A percentile compares a stretch with the other conserved stretches of the same genome.
Conservation (phyloP, 164 flowering plant species). For the Stephania cephalantha region DNA sequence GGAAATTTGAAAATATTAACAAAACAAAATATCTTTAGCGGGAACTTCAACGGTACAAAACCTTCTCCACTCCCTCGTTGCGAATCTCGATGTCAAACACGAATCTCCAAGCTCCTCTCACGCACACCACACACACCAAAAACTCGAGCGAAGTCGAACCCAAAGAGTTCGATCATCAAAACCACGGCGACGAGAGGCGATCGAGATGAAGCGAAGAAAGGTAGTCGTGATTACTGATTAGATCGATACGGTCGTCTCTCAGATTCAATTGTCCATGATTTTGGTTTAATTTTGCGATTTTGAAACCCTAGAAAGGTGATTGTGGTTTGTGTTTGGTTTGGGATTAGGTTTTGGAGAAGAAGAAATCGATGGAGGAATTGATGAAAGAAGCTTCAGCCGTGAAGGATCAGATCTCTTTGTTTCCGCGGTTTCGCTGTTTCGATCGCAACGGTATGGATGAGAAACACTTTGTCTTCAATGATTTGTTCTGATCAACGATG, state of each 20-base stretch:
- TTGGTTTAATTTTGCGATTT: not conserved
- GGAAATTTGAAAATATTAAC: too few relatives aligned
- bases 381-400: slow-evolving; percentile 49
- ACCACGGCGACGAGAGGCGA: not conserved
- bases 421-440: slow-evolving; percentile 45
- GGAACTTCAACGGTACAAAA: too few relatives aligned
- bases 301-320: not conserved
- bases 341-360: slow-evolving; percentile 54
- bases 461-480: not conserved
- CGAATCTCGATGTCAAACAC: too few relatives aligned
- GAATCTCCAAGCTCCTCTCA: too few relatives aligned
- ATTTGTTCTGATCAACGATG: not conserved
- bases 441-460: slow-evolving; percentile 39
- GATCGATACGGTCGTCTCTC: too few relatives aligned
- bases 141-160: not conserved
- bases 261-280: not conserved
- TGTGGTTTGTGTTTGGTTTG: not conserved
- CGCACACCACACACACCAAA: too few relatives aligned
- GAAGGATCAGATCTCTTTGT: slow-evolving; percentile 47
- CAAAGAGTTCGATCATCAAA: not conserved
- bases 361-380: slow-evolving; percentile 47
- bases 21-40: too few relatives aligned
- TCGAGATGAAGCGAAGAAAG: slow-evolving; percentile 13
- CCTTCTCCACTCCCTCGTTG: too few relatives aligned
- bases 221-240: not conserved